A percentile compares a stretch with the other conserved stretches of the same genome.
phyloP scores from a whole-genome alignment of 1,284 basidiomycete genomes.

The Nidula niveotomentosa region DNA sequence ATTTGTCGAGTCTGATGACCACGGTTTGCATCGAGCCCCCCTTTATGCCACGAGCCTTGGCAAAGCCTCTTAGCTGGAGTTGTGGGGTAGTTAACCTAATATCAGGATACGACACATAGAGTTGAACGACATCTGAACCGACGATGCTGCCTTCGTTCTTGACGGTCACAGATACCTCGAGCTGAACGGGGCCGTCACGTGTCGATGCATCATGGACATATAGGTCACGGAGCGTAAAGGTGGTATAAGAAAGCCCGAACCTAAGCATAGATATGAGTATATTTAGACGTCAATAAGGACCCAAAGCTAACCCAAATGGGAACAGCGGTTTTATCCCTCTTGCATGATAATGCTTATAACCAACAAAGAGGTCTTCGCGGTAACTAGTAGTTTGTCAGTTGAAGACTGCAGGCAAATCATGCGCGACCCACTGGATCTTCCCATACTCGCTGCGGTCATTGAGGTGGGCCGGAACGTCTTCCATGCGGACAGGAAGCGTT shows the following conservation, averaged over 20 bases:
- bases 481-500: conserved; percentile 59
- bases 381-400: conserved; percentile 29
- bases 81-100: conserved; percentile 54
- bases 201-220: conserved; percentile 24
- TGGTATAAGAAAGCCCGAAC: conserved; percentile 74
- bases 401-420: not conserved
- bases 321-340: conserved; percentile 58
- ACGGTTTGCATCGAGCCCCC: conserved; percentile 40
- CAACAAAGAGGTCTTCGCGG: conserved; percentile 67
- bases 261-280: conserved; percentile 18
- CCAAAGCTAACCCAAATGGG: conserved; percentile 59
- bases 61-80: conserved; percentile 60
- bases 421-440: conserved; percentile 45
- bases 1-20: conserved; percentile 55
- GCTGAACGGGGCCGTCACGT: conserved; percentile 30
- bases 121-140: conserved; percentile 69
- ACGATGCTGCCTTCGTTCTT: conserved; percentile 54
- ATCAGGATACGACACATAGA: conserved; percentile 63
- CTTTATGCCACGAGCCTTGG: conserved; percentile 48
- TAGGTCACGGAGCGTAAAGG: conserved; percentile 56
- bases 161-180: conserved; percentile 47
- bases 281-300: not conserved
- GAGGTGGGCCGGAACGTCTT: conserved; percentile 66
- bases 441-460: conserved; percentile 64
- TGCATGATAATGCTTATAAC: conserved; percentile 72